Conservation (phyloP, 116 monocot species). For the Papilionanthe hybrid region DNA sequence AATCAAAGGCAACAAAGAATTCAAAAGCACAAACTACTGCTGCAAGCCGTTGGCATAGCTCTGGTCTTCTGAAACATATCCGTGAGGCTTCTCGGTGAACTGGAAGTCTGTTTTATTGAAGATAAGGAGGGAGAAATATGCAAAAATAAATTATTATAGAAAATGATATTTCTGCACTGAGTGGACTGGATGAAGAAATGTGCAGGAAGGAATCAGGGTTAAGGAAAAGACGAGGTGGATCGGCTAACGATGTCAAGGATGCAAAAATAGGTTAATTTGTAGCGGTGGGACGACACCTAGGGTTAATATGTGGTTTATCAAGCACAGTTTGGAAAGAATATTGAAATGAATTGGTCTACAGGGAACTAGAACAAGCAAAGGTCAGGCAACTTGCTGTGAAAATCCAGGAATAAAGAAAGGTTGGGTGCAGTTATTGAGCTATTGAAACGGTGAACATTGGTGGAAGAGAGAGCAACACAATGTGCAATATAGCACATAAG, state of each 20-base stretch:
- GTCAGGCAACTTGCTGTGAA: neutral
- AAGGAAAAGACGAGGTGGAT: neutral
- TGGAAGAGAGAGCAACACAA: neutral
- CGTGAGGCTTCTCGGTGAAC: neutral
- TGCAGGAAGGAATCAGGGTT: neutral
- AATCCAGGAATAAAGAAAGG: neutral
- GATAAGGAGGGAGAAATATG: neutral
- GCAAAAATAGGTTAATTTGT: neutral
- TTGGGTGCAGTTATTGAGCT: neutral
- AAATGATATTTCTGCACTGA: neutral
- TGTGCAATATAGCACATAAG: neutral
- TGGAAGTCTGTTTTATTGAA: neutral
- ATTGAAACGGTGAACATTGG: neutral
- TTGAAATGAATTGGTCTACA: neutral
- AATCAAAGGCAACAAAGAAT: neutral
- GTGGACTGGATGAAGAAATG: neutral
- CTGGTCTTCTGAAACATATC: neutral
- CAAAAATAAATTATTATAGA: neutral
- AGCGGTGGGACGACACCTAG: no score
- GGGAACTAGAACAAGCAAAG: neutral
- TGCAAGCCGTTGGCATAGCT: neutral
- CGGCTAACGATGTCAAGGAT: neutral
- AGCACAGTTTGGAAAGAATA: slow-evolving; percentile 1
- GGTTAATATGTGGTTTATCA: neutral
- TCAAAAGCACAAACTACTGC: no score